Evolutionary conservation across 441 rosid species (phyloP).

Genomic region (Aleurites moluccanus): DNA sequence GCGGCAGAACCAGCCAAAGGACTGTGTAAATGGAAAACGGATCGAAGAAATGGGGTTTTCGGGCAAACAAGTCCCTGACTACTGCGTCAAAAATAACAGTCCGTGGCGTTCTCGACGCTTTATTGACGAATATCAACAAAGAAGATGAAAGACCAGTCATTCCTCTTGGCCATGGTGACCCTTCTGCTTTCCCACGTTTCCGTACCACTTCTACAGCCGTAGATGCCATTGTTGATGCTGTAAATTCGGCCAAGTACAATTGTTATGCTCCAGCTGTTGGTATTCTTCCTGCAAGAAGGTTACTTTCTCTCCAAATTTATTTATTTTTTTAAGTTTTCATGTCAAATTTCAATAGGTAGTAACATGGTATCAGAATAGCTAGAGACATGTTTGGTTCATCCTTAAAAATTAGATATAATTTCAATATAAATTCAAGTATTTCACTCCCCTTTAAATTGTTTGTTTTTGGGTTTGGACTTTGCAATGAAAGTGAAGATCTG

Average conservation of each 20-base stretch:
- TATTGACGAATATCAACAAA: slow-evolving; percentile 28
- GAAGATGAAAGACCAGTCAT: slow-evolving; percentile 32
- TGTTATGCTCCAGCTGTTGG: slow-evolving; percentile 45
- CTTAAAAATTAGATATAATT: no score
- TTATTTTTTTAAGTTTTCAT: no score
- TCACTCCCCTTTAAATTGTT: no score
- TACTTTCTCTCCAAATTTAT: not conserved
- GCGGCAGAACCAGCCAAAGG: not conserved
- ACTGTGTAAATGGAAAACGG: slow-evolving; percentile 23
- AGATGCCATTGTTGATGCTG: slow-evolving; percentile 53
- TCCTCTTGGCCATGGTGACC: slow-evolving; percentile 75
- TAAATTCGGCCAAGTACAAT: slow-evolving; percentile 54
- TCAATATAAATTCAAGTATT: no score
- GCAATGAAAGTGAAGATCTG: no score
- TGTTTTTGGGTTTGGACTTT: no score
- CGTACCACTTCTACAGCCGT: slow-evolving; percentile 50
- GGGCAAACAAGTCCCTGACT: not conserved
- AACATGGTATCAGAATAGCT: no score
- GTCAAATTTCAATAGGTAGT: no score
- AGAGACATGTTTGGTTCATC: no score
- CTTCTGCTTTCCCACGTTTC: slow-evolving; percentile 62
- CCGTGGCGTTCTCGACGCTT: slow-evolving; percentile 28
- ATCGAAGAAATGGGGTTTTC: slow-evolving; percentile 26
- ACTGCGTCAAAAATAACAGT: slow-evolving; percentile 25
- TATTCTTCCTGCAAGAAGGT: slow-evolving; percentile 60